Base-by-base conservation (phyloP, 2,329 filamentous ascomycete genomes). In the Trichoderma semiorbis region DNA sequence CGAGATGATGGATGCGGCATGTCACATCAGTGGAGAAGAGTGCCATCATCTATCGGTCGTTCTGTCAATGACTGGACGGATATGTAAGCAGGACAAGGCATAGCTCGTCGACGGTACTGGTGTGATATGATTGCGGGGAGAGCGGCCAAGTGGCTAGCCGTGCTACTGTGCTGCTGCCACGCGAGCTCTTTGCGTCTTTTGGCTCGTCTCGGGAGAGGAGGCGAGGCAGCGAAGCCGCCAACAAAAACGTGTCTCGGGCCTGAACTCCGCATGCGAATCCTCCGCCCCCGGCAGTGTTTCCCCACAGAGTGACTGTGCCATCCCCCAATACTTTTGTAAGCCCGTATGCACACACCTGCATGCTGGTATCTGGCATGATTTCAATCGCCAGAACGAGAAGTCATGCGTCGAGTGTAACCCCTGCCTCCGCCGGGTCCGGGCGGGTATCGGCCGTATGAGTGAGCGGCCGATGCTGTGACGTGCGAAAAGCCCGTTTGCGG, bases 361-460 rank as follows among this genome's bases (percentile, higher is more conserved):
- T 61, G 60, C 36, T 53, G 53, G 36, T 69, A 61, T 69, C 66
- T 69, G 57, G 57, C 66, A 69, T 69, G 66, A 69, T 43, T 50
- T 69, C 53, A n/a, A 43, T 61, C 36, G 66, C 66, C 66, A 50
- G 66, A 61, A 69, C 21, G 28, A 62, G 55, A 69, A 62, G 66
- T 43, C 66, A 69, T 61, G 36, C 57, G 39, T 69, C 39, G 66
- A 50, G 11, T 43, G 43, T 24, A 57, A 53, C 39, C 65, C 66
- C 39, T 69, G 66, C 39, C 57, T 26, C 66, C 57, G 66, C 32
- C 57, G 57, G 55, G 57, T 36, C 66, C 57, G 66, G 28, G 57
- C 28, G 28, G 55, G 39, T 24, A 67, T 69, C 66, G 66, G 66
- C 36, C 66, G 30, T 61, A 60, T 28, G 18, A 39, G n/a, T 30